These are phyloP conservation scores for Claviceps maximensis DNA, from an alignment of 2,329 filamentous ascomycete species.

Conservation along the genomic window DNA sequence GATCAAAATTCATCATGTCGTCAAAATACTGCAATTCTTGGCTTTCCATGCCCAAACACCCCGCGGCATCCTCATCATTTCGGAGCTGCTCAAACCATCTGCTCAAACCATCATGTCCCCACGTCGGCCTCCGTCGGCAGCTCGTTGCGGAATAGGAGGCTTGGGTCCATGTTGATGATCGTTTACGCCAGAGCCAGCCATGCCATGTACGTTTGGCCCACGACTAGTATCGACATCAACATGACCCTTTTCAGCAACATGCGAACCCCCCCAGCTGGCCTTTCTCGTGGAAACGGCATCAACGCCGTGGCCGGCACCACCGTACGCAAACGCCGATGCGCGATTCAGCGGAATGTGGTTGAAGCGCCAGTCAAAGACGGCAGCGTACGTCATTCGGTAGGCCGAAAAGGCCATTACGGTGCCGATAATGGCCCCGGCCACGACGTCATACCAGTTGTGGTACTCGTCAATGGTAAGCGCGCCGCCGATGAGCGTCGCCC, in stretches of 20 bases:
- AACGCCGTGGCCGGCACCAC: not conserved
- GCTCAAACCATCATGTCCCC: slow-evolving; percentile 3
- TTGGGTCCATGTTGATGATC: not conserved
- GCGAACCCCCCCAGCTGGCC: slow-evolving; percentile 2
- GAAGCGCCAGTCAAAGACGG: slow-evolving; percentile 54
- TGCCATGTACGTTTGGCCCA: not conserved
- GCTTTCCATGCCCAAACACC: too few relatives aligned
- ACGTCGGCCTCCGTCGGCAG: not conserved
- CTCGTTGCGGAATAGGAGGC: not conserved
- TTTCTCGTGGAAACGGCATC: slow-evolving; percentile 6
- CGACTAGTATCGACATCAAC: not conserved
- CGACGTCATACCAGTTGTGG: slow-evolving; percentile 65
- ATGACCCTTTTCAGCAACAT: not conserved
- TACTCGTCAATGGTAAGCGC: slow-evolving; percentile 59
- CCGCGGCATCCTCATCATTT: too few relatives aligned
- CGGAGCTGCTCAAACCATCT: too few relatives aligned
- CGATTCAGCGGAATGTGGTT: slow-evolving; percentile 53
- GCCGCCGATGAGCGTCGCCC: slow-evolving; percentile 53
- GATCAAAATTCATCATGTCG: too few relatives aligned
- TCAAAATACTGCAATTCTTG: too few relatives aligned
- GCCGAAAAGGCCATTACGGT: slow-evolving; percentile 49
- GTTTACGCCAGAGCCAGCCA: not conserved
- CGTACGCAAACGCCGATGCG: slow-evolving; percentile 14
- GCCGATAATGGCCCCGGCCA: slow-evolving; percentile 53
- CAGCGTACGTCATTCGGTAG: slow-evolving; percentile 55